These are phyloP conservation scores for Stramenopiles sp. DNA, from an alignment of 352 stramenopile species.

Conservation along the genomic window DNA sequence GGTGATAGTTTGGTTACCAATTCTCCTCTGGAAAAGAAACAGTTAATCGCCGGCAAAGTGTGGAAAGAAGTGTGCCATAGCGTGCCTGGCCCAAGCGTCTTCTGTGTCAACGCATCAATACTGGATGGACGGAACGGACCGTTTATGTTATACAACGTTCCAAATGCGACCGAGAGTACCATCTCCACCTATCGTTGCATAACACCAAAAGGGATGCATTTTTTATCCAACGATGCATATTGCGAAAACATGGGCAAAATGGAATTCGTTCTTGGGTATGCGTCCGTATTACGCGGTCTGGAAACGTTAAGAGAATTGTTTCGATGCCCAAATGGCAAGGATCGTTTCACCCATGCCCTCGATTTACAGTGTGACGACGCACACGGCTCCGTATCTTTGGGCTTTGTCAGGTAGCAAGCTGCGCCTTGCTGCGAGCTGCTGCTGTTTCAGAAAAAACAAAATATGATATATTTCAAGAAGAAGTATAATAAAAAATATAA, in stretches of 20 bases:
- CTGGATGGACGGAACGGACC: not conserved
- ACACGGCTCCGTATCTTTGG: not conserved
- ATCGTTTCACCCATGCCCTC: not conserved
- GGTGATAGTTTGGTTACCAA: constrained; percentile 2
- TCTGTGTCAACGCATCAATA: not conserved
- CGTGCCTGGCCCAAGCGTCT: not conserved
- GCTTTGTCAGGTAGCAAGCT: constrained; percentile 4
- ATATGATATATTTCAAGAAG: no score
- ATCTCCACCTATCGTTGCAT: not conserved
- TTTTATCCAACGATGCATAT: constrained; percentile 11
- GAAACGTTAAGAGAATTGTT: not conserved
- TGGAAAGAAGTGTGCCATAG: constrained; percentile 2
- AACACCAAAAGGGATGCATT: not conserved
- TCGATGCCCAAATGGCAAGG: not conserved
- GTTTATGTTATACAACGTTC: not conserved
- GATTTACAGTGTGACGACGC: not conserved
- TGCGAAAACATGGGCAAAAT: not conserved
- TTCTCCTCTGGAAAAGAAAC: not conserved
- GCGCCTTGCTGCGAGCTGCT: no score
- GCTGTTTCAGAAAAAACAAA: no score
- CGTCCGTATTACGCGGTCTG: not conserved
- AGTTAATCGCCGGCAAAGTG: not conserved
- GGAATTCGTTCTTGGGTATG: not conserved
- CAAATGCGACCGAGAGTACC: not conserved
- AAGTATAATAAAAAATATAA: no score